Base-by-base conservation (phyloP, 2,329 filamentous ascomycete genomes). In the Lasiodiplodia hormozganensis region DNA sequence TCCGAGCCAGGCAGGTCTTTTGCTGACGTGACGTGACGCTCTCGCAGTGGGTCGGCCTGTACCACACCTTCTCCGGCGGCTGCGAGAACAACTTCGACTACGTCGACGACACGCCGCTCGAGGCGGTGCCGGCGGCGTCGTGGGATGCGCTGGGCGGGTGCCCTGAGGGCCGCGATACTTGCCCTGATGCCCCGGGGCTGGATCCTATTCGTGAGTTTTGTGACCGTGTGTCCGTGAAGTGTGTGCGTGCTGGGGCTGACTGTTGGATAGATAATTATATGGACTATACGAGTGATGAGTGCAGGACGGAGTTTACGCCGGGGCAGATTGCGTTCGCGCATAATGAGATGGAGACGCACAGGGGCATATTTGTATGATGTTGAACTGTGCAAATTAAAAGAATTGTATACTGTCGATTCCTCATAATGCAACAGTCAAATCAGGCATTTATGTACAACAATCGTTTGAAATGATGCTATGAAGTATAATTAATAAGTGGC, bases 31-130 rank as follows among this genome's bases (percentile, higher is more conserved):
- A 6, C 6, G 23, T 4, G 21, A 14, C 6, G 10, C 12, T 21
- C 12, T 21, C 7, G 7, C 23, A 62, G 76, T 85, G 83, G 83
- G 74, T 85, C 65, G 83, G 83, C 62, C 79, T 85, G 28, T 79
- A 77, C 72, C 83, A 85, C 75, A 84, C 83, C 56, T 85, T 85
- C 74, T 73, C 84, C 69, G 82, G 80, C 53, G 43, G 43, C 7
- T 62, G 58, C 43, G 58, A 36, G 43, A 77, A 76, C 56, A 81
- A 80, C 69, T 82, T 81, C 49, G 77, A 82, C 70, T 80, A 73
- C 70, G 75, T 83, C 21, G 69, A 75, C 49, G 82, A 84, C 65
- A 84, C 82, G 16, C 81, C 82, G 4, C 76, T 78, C 28, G 77
- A 83, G 66, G 70, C 74, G 38, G 34, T 47, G 14, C 62, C 49